A percentile compares a stretch with the other conserved stretches of the same genome.
These are phyloP conservation scores for Acrodontium crateriforme DNA, from an alignment of 2,329 filamentous ascomycete genomes.

Conservation along the genomic window DNA sequence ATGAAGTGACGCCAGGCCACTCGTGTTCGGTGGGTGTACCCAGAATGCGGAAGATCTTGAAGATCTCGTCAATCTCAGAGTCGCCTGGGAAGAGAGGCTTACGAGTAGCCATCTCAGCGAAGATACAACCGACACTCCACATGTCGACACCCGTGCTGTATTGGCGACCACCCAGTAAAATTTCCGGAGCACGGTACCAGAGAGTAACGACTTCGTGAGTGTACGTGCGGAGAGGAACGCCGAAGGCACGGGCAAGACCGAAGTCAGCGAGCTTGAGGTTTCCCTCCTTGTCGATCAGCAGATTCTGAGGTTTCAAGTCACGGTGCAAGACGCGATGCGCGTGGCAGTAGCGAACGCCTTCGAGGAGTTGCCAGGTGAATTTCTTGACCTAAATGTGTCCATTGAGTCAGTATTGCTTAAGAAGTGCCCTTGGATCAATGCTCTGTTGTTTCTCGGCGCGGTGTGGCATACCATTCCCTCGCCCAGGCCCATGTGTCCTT, in stretches of 20 bases:
- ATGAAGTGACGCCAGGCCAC: constrained; percentile 89
- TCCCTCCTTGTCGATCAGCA: constrained; percentile 72
- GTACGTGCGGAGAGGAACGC: constrained; percentile 80
- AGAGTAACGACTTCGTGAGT: constrained; percentile 91
- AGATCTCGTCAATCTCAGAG: constrained; percentile 87
- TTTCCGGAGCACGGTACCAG: constrained; percentile 86
- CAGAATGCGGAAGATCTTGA: constrained; percentile 75
- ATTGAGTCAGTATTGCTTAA: constrained; percentile 1
- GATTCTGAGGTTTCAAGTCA: constrained; percentile 81
- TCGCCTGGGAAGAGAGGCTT: constrained; percentile 88
- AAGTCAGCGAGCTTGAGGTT: constrained; percentile 89
- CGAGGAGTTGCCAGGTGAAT: constrained; percentile 80
- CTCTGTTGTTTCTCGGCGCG: too few relatives aligned
- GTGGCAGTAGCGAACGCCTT: constrained; percentile 79
- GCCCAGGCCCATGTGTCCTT: constrained; percentile 57
- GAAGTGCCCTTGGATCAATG: constrained; percentile 1
- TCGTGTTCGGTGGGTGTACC: constrained; percentile 69
- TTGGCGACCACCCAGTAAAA: constrained; percentile 76
- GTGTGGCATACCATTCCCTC: constrained; percentile 45
- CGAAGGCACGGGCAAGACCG: constrained; percentile 76
- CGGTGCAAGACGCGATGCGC: constrained; percentile 76
- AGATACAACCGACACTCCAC: constrained; percentile 92
- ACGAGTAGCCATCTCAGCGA: constrained; percentile 90
- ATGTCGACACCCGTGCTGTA: constrained; percentile 93
- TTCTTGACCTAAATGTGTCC: constrained; percentile 49